Conservation (phyloP, 2,329 filamentous ascomycete genomes). For the Curvularia lunata region DNA sequence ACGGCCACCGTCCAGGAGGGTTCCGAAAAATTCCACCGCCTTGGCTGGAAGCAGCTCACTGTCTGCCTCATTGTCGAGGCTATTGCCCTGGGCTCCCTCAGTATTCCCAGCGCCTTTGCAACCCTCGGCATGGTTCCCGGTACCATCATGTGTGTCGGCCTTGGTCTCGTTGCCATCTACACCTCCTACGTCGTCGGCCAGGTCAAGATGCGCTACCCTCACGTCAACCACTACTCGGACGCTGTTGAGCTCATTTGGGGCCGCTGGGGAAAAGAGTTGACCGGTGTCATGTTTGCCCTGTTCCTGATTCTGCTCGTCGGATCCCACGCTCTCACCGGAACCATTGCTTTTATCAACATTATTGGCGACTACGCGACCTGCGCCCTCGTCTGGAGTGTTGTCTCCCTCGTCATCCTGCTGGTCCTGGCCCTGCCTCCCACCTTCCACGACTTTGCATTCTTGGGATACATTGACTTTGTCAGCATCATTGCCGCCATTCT, state of each 20-base stretch:
- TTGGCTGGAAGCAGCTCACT: constrained; percentile 60
- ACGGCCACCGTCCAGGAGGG: constrained; percentile 45
- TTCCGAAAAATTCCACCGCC: constrained; percentile 49
- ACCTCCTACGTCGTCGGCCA: constrained; percentile 67
- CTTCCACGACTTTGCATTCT: constrained; percentile 67
- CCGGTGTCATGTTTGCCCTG: constrained; percentile 62
- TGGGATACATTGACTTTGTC: constrained; percentile 63
- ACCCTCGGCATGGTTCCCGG: constrained; percentile 56
- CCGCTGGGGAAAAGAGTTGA: constrained; percentile 54
- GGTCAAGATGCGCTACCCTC: constrained; percentile 64
- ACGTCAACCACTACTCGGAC: constrained; percentile 72
- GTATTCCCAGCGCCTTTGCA: constrained; percentile 55
- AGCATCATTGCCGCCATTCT: constrained; percentile 70
- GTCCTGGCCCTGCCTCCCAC: constrained; percentile 68
- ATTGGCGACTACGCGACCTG: constrained; percentile 65
- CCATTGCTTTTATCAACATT: constrained; percentile 69
- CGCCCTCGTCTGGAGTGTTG: constrained; percentile 68
- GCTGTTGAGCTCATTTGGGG: constrained; percentile 70
- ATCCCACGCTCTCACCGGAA: constrained; percentile 74
- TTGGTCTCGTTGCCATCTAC: constrained; percentile 66
- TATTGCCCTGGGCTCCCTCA: constrained; percentile 57
- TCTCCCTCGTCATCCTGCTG: constrained; percentile 66
- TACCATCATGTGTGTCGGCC: constrained; percentile 53
- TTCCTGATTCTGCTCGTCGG: constrained; percentile 66
- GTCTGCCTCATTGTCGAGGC: constrained; percentile 59